phyloP scores from a whole-genome alignment of 2,329 filamentous ascomycete genomes.

The Plectosphaerella cucumerina region DNA sequence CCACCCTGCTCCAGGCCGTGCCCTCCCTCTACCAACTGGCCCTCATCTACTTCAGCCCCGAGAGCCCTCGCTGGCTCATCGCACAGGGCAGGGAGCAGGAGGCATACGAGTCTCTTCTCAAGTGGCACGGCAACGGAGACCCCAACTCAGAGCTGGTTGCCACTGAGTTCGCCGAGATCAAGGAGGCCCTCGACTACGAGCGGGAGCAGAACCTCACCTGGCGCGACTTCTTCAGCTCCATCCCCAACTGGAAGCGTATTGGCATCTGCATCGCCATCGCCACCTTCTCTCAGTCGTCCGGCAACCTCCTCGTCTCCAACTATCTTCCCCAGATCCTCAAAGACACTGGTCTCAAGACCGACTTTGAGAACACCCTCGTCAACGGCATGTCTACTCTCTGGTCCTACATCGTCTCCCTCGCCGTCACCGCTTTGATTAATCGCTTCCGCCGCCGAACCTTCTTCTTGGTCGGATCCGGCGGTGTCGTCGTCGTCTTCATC shows the following conservation, averaged over 20 bases:
- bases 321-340: constrained; percentile 35
- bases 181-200: constrained; percentile 40
- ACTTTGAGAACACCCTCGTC: constrained; percentile 34
- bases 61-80: constrained; percentile 56
- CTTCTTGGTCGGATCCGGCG: constrained; percentile 32
- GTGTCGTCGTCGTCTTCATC: constrained; percentile 32
- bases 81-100: constrained; percentile 44
- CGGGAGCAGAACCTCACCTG: constrained; percentile 36
- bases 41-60: constrained; percentile 48
- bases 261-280: constrained; percentile 34
- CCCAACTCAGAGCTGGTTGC: constrained; percentile 37
- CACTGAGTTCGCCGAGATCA: constrained; percentile 45
- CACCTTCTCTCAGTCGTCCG: constrained; percentile 34
- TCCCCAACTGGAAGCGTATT: constrained; percentile 33
- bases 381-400: constrained; percentile 36
- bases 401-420: constrained; percentile 36
- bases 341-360: constrained; percentile 29
- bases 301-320: constrained; percentile 37
- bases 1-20: constrained; percentile 46
- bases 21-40: constrained; percentile 36
- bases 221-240: constrained; percentile 33
- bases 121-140: constrained; percentile 47
- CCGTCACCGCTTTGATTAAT: constrained; percentile 30
- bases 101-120: constrained; percentile 44
- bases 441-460: constrained; percentile 31